Conservation (phyloP, 106 monocot species). For the Xerophyta viscosa region DNA sequence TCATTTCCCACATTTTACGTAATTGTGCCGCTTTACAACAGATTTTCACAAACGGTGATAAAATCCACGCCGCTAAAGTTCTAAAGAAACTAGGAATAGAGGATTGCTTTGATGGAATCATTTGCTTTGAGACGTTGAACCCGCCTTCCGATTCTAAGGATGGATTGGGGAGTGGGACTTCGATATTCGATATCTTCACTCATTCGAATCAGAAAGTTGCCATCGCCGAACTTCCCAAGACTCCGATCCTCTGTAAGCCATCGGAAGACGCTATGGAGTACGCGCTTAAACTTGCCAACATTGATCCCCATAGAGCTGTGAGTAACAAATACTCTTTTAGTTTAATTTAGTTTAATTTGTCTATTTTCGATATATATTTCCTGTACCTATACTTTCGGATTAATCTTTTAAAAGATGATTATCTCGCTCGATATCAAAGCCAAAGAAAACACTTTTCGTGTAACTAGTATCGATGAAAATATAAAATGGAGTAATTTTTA, state of each 20-base stretch:
- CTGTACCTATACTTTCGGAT: too few relatives aligned
- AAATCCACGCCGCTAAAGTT: constrained; percentile 34
- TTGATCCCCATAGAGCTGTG: constrained; percentile 67
- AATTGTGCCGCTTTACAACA: neutral
- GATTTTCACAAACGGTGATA: constrained; percentile 68
- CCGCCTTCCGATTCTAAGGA: neutral
- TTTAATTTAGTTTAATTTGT: too few relatives aligned
- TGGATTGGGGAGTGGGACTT: too few relatives aligned
- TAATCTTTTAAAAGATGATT: too few relatives aligned
- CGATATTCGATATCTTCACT: constrained; percentile 50
- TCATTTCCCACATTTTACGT: neutral
- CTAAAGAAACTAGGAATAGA: constrained; percentile 44
- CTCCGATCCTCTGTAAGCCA: constrained; percentile 80
- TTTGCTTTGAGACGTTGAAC: constrained; percentile 72
- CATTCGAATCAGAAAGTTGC: constrained; percentile 21
- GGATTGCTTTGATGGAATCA: constrained; percentile 57
- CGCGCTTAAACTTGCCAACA: constrained; percentile 60
- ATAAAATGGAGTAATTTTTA: too few relatives aligned
- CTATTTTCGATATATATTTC: too few relatives aligned
- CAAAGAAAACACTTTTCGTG: too few relatives aligned
- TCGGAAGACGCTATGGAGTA: constrained; percentile 54
- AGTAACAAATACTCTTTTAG: too few relatives aligned
- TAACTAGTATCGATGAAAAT: too few relatives aligned
- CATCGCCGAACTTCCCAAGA: constrained; percentile 34
- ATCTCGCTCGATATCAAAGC: too few relatives aligned